Evolutionary conservation across 495 filamentous ascomycete species (phyloP).

Genomic region (Trichoderma reesei): DNA sequence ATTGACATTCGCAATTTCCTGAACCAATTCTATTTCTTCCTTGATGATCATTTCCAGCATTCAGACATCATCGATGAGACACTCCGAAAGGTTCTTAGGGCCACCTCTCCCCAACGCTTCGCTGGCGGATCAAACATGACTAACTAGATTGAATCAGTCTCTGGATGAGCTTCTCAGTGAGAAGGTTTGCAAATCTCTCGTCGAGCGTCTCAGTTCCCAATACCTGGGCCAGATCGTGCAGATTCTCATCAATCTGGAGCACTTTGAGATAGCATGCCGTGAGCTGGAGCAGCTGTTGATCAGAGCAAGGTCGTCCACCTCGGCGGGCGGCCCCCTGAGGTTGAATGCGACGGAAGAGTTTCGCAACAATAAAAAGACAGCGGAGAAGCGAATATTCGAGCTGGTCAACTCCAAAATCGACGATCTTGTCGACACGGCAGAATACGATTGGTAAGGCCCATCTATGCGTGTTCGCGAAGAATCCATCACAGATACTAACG

Average conservation of each 20-base stretch:
- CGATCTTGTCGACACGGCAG: constrained; percentile 89
- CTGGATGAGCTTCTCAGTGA: constrained; percentile 82
- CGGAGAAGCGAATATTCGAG: constrained; percentile 96
- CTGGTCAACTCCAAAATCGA: constrained; percentile 98
- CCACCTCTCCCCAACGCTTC: neutral
- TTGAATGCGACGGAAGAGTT: constrained; percentile 80
- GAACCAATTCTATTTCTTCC: constrained; percentile 93
- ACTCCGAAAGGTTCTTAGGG: constrained; percentile 52
- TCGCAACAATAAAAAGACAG: constrained; percentile 81
- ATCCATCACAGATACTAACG: neutral
- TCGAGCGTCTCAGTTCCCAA: constrained; percentile 81
- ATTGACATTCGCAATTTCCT: constrained; percentile 95
- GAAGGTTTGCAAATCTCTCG: constrained; percentile 81
- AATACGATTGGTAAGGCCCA: constrained; percentile 78
- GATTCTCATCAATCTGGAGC: constrained; percentile 93
- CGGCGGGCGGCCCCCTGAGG: constrained; percentile 61
- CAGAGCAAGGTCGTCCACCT: constrained; percentile 65
- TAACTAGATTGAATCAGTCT: constrained; percentile 27
- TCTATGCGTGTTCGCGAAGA: neutral
- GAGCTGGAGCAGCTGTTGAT: constrained; percentile 80
- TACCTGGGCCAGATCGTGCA: constrained; percentile 97
- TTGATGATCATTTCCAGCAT: constrained; percentile 86
- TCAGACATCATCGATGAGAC: constrained; percentile 81
- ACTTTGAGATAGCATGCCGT: constrained; percentile 86
- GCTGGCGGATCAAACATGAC: neutral